Evolutionary conservation across 1,139 yeast genomes (phyloP), one percentile per base, ranked within the genome.

Genomic region (Scheffersomyces quercinus): DNA sequence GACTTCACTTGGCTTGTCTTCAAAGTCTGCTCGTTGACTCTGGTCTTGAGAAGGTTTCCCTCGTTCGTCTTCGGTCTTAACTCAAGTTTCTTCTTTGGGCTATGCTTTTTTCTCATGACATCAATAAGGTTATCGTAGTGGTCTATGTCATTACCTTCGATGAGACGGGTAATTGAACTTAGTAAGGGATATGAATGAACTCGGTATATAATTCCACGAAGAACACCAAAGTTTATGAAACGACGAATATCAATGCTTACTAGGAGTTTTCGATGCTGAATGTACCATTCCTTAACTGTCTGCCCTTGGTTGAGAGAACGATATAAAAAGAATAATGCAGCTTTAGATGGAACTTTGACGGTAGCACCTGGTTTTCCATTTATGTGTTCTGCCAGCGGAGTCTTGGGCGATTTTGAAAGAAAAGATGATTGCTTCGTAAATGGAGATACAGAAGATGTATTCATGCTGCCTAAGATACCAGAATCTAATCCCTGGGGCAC

Each of bases 141-240:
- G 30, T 58, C 64, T 34, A 51, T 54, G 41, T 62, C 65, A 28
- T 60, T 58, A 39, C 58, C 57, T 48, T 68, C 76, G 10, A 68
- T 67, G 26, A 70, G 68, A 45, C 64, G 65, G 11, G 64, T 64
- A 11, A 70, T 59, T 30, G 66, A 67, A 47, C 64, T 70, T 48
- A 75, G 63, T 2, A 89, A 68, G 0, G 98, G 97, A 58, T 82
- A 88, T 10, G 89, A 73, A 47, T 87, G 79, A 1, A 90, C 88
- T 41, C 98, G 68, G 60, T 90, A 90, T 13, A 95, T 84, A 6
- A 95, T 62, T 1, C 95, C 90, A 49, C 89, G 79, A 32, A 89
- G 70, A 3, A 89, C 77, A 0, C 99, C 99, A 70, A 91, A 95
- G 28, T 90, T 83, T 12, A 93, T 73, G 56, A 95, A 88, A 40